Base-by-base conservation (phyloP, 495 filamentous ascomycete species). In the Ascobolus immersus region DNA sequence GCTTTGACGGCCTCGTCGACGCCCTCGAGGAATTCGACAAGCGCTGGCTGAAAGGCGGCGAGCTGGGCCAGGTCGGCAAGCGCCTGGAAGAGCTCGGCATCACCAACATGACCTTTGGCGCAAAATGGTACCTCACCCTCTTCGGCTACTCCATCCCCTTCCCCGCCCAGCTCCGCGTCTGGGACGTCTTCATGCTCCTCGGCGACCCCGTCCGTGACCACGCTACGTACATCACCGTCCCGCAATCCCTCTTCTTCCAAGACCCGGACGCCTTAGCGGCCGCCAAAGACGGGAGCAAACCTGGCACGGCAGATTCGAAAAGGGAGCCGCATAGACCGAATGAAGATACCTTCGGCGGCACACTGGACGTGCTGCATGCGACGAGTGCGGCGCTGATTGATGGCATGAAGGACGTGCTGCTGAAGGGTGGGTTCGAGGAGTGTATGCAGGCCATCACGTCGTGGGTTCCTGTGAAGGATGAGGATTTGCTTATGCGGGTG, bases 111-210 rank as follows among this genome's bases (percentile, higher is more conserved):
- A 71, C 81, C 14, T 99, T 93, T 50, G 89, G 81, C 20, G 93
- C 84, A 1, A 61, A 81, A 18, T 99, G 86, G 86, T 99, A 99
- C 49, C 62, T 99, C 19, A 99, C 86, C 2, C 64, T 99, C 4
- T 99, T 99, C 61, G 93, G 93, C 54, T 75, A 93, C 42, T 89
- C 78, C 12, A 79, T 99, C 38, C 86, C 86, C 2, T 99, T 94
- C 45, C 65, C 78, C 0, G 89, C 89, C 7, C 86, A 99, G 48
- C 73, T 99, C n/a, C 73, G 86, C 30, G 77, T 99, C 4, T 99
- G 86, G 86, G 86, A 99, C 45, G 78, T 90, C 1, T 94, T 99
- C 55, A 81, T 99, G 77, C 71, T 99, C 2, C 70, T 99, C 17
- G 86, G 86, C 28, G 82, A 90, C 43, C 44, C 37, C 14, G 39